Percentiles rank a stretch among this genome's conserved stretches.
phyloP scores from a whole-genome alignment of 208 protist species.

The Acanthamoeba comandoni region DNA sequence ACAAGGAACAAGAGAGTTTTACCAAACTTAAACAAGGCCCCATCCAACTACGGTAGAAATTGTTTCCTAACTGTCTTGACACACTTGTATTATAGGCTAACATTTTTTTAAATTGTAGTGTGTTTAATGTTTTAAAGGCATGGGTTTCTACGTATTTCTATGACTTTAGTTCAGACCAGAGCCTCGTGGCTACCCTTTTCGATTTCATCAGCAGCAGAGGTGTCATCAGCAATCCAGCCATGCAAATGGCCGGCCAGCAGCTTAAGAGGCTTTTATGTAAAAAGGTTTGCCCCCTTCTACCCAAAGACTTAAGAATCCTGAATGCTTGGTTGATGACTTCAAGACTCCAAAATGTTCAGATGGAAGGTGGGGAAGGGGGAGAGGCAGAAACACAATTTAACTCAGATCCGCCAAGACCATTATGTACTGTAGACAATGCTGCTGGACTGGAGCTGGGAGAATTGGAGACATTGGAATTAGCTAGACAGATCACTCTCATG shows the following conservation, averaged over 20 bases:
- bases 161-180: conserved; percentile 51
- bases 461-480: conserved; percentile 45
- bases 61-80: neutral
- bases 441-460: neutral
- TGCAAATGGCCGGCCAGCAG: conserved; percentile 69
- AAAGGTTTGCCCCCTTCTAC: neutral
- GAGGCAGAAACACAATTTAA: no score
- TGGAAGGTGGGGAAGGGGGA: neutral
- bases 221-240: conserved; percentile 23
- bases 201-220: conserved; percentile 14
- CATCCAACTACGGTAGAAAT: conserved; percentile 34
- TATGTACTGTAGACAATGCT: no score
- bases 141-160: conserved; percentile 67
- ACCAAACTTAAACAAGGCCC: conserved; percentile 51
- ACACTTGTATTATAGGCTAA: no score
- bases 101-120: neutral
- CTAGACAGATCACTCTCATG: conserved; percentile 70
- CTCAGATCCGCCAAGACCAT: no score
- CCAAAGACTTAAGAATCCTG: no score
- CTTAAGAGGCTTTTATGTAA: conserved; percentile 23
- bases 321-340: no score
- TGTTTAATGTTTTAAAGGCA: conserved; percentile 64
- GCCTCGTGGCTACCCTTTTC: neutral
- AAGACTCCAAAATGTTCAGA: neutral
- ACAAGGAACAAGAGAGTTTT: conserved; percentile 16